These are phyloP conservation scores for Musa beccarii DNA, from an alignment of 176 grass and related monocot genomes.

Conservation along the genomic window DNA sequence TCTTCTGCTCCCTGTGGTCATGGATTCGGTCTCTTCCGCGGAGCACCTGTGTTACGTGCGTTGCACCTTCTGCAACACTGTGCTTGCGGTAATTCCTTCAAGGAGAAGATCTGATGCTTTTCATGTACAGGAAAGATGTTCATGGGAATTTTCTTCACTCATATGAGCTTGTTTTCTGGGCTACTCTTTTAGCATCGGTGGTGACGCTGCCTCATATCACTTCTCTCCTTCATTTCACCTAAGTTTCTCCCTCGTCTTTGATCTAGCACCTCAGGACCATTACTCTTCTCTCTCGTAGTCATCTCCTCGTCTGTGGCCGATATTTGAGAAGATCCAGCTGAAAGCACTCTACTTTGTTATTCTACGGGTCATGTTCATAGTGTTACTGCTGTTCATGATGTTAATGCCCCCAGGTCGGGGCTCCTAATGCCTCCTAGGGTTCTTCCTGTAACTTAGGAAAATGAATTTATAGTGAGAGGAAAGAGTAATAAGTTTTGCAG, in stretches of 20 bases:
- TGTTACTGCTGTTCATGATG: too few species aligned
- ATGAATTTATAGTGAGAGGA: background rate
- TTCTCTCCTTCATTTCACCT: too few species aligned
- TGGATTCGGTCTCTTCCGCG: slow-evolving; percentile 70
- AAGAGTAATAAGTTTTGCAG: background rate
- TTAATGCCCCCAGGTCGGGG: too few species aligned
- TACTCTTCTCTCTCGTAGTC: too few species aligned
- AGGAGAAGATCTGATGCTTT: slow-evolving; percentile 4
- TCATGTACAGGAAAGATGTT: background rate
- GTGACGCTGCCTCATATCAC: too few species aligned
- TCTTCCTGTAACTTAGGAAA: background rate
- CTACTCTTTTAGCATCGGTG: too few species aligned
- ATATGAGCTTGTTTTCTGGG: too few species aligned
- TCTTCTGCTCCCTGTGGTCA: slow-evolving; percentile 5
- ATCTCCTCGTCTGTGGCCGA: background rate
- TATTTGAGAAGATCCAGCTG: background rate
- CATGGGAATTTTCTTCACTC: too few species aligned
- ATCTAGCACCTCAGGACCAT: too few species aligned
- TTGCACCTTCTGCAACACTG: slow-evolving; percentile 91
- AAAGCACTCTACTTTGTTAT: too few species aligned
- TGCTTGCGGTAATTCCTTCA: slow-evolving; percentile 71
- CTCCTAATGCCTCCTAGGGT: background rate
- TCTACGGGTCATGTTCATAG: too few species aligned
- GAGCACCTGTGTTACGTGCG: slow-evolving; percentile 83
- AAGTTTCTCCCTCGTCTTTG: too few species aligned